These are phyloP conservation scores for Usnea hakonensis DNA, from an alignment of 495 filamentous ascomycete species.

Conservation along the genomic window DNA sequence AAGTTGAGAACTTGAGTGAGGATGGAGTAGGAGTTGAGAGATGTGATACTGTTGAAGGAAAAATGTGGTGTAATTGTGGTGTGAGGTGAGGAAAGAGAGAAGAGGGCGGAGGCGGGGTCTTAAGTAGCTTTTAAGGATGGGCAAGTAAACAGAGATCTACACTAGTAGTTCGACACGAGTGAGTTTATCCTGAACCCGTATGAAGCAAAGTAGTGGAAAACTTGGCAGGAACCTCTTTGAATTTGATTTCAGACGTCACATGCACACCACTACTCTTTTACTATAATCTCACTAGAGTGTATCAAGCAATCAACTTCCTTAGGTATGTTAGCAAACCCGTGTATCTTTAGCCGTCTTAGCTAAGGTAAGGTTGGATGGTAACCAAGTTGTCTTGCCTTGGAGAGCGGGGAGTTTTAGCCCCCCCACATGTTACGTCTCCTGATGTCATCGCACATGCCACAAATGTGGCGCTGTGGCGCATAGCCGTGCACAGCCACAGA, in stretches of 20 bases:
- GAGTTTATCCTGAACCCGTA: neutral
- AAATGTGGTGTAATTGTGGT: too few species aligned
- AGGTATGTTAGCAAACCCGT: too few species aligned
- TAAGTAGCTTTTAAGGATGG: neutral
- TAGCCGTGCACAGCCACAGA: slow-evolving; percentile 12
- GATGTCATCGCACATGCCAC: slow-evolving; percentile 7
- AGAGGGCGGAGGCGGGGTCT: neutral
- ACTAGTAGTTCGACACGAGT: neutral
- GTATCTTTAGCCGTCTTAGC: too few species aligned
- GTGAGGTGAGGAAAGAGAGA: neutral
- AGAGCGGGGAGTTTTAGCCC: neutral
- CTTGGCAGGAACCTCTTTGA: neutral
- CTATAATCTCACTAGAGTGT: too few species aligned
- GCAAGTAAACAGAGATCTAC: neutral
- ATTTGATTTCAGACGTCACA: neutral
- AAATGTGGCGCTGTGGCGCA: neutral
- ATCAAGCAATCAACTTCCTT: neutral
- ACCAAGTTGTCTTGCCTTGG: too few species aligned
- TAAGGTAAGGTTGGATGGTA: too few species aligned
- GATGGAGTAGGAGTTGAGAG: neutral
- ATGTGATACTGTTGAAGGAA: neutral
- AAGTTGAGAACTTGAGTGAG: neutral
- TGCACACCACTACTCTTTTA: neutral
- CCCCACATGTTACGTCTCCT: neutral
- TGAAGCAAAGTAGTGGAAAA: neutral